A percentile compares a stretch with the other conserved stretches of the same genome.
Evolutionary conservation across 306 rosid genomes (phyloP).

Genomic region (Albizia julibrissin): DNA sequence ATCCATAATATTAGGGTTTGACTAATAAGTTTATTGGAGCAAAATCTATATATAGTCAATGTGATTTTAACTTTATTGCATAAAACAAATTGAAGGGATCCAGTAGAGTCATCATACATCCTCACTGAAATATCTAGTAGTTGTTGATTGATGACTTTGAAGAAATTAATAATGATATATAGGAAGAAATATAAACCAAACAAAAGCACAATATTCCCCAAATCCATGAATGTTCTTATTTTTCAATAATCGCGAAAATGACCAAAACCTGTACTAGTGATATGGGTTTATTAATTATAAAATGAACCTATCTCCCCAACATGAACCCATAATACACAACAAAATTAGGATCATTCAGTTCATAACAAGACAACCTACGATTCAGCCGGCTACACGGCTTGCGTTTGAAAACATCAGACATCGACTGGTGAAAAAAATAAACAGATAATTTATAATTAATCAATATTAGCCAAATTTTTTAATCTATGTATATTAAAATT

Average conservation of each 20-base stretch:
- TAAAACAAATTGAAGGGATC: neutral
- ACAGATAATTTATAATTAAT: too few species aligned
- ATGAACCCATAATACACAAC: neutral
- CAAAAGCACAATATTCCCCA: neutral
- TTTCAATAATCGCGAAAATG: neutral
- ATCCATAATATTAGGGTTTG: neutral
- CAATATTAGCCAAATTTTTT: too few species aligned
- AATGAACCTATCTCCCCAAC: neutral
- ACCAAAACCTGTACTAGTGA: neutral
- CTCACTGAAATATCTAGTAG: neutral
- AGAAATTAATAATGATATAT: neutral
- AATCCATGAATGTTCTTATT: neutral
- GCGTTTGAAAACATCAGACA: neutral
- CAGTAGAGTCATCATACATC: neutral
- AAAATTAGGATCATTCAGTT: neutral
- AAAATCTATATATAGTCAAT: neutral
- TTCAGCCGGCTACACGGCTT: neutral
- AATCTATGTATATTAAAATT: too few species aligned
- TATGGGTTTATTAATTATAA: neutral
- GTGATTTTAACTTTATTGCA: neutral
- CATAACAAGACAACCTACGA: neutral
- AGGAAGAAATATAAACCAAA: neutral
- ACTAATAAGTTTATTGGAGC: neutral
- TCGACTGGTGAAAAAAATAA: too few species aligned
- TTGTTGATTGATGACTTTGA: neutral